phyloP scores from a whole-genome alignment of 2,329 filamentous ascomycete species.

The Trichoderma sp. region DNA sequence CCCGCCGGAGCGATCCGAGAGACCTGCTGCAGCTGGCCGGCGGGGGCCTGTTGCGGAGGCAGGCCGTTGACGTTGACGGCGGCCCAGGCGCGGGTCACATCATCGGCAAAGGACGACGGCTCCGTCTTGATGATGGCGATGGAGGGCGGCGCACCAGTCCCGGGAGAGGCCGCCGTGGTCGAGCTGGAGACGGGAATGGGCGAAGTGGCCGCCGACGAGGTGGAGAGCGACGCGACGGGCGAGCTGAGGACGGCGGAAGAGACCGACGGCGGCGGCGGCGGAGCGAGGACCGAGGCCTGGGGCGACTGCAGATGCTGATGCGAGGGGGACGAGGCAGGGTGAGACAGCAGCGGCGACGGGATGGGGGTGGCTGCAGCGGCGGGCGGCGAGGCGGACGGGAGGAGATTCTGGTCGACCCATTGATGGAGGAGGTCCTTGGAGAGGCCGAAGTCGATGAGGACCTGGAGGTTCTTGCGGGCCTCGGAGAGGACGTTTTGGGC shows the following conservation, averaged over 20 bases:
- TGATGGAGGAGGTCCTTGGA: slow-evolving; percentile 50
- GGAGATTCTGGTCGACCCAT: slow-evolving; percentile 41
- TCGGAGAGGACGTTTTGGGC: slow-evolving; percentile 51
- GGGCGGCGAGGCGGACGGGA: slow-evolving; percentile 20
- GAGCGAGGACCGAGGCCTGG: slow-evolving; percentile 31
- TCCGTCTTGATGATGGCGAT: slow-evolving; percentile 29
- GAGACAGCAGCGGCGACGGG: slow-evolving; percentile 28
- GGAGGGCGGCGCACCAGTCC: slow-evolving; percentile 17
- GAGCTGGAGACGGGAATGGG: slow-evolving; percentile 36
- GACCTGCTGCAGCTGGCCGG: neutral
- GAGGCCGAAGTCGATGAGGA: slow-evolving; percentile 51
- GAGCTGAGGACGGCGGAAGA: slow-evolving; percentile 31
- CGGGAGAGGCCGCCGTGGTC: slow-evolving; percentile 35
- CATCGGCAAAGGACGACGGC: slow-evolving; percentile 26
- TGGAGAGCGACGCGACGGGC: slow-evolving; percentile 27
- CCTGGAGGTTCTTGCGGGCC: slow-evolving; percentile 51
- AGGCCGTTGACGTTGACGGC: slow-evolving; percentile 14
- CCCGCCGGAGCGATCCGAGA: neutral
- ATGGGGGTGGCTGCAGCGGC: slow-evolving; percentile 29
- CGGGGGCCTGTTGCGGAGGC: slow-evolving; percentile 10
- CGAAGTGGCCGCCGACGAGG: slow-evolving; percentile 27
- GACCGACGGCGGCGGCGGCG: slow-evolving; percentile 38
- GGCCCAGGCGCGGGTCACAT: slow-evolving; percentile 27
- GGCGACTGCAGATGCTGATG: slow-evolving; percentile 29
- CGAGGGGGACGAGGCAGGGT: slow-evolving; percentile 29